Percentiles rank a stretch among this genome's conserved stretches.
These are phyloP conservation scores for Ascochyta koolunga DNA, from an alignment of 2,329 filamentous ascomycete species.

Conservation along the genomic window DNA sequence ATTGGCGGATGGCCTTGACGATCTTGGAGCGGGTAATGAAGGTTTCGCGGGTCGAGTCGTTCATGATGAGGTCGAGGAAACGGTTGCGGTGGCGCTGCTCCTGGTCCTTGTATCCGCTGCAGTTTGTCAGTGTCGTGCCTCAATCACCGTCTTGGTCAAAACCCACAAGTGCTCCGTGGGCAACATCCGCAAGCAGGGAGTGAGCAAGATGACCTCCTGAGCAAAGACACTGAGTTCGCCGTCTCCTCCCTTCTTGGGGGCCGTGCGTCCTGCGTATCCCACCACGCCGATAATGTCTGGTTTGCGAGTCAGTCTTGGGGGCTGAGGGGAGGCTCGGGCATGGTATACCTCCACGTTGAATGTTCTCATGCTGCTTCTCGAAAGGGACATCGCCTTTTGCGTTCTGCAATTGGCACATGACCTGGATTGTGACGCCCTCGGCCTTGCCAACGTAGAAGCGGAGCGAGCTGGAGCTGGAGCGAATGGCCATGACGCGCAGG, in stretches of 20 bases:
- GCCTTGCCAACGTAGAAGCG: slow-evolving; percentile 57
- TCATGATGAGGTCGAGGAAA: slow-evolving; percentile 97
- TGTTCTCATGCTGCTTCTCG: slow-evolving; percentile 84
- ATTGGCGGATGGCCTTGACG: slow-evolving; percentile 84
- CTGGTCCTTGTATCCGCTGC: slow-evolving; percentile 90
- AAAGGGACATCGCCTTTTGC: slow-evolving; percentile 73
- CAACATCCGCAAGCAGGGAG: slow-evolving; percentile 88
- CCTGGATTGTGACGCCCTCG: slow-evolving; percentile 80
- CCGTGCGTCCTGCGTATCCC: slow-evolving; percentile 83
- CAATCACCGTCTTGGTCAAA: slow-evolving; percentile 45
- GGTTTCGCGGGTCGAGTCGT: slow-evolving; percentile 81
- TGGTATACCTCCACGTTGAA: slow-evolving; percentile 70
- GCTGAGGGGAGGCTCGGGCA: not conserved
- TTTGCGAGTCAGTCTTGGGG: not conserved
- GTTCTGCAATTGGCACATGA: slow-evolving; percentile 89
- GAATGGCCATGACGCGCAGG: slow-evolving; percentile 74
- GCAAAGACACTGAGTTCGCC: slow-evolving; percentile 96
- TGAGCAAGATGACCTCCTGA: slow-evolving; percentile 80
- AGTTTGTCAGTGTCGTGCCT: slow-evolving; percentile 8
- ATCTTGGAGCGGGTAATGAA: slow-evolving; percentile 88
- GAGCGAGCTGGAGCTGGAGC: slow-evolving; percentile 30
- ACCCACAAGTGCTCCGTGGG: slow-evolving; percentile 70
- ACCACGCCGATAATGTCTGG: slow-evolving; percentile 87
- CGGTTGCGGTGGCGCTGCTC: slow-evolving; percentile 92
- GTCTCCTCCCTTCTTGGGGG: slow-evolving; percentile 86